Conservation (phyloP, 495 filamentous ascomycete species). For the Penicillium antarcticum region DNA sequence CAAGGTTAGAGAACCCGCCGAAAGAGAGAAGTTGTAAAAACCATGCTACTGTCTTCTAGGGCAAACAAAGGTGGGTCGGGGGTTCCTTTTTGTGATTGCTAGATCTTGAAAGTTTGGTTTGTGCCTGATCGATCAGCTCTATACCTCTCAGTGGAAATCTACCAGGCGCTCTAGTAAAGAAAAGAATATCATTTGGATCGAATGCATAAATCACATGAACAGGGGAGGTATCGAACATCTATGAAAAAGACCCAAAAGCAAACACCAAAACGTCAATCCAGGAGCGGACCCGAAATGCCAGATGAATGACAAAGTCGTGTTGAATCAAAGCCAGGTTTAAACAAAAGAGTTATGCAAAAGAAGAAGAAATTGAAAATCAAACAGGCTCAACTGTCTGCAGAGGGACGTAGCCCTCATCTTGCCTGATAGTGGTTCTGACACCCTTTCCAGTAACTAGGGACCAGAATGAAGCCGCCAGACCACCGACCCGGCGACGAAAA, state of each 20-base stretch:
- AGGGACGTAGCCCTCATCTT: constrained; percentile 45
- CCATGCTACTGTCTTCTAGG: no score
- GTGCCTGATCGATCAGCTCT: no score
- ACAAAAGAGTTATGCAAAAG: background rate
- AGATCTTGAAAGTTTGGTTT: no score
- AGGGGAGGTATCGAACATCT: constrained; percentile 16
- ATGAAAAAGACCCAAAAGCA: background rate
- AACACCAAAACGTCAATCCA: background rate
- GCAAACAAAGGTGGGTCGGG: no score
- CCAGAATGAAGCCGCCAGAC: constrained; percentile 20
- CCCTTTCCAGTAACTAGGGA: constrained; percentile 27
- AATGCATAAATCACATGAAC: background rate
- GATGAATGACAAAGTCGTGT: background rate
- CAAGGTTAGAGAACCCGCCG: no score
- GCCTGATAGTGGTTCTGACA: constrained; percentile 9
- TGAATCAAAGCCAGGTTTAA: background rate
- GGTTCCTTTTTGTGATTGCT: no score
- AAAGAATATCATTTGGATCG: background rate
- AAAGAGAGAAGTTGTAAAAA: no score
- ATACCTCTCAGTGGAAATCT: no score
- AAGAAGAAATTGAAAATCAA: constrained; percentile 8
- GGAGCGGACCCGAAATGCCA: background rate
- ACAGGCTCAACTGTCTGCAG: constrained; percentile 42
- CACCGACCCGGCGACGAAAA: constrained; percentile 17
- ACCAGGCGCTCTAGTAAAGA: no score